Evolutionary conservation across 495 filamentous ascomycete species (phyloP), one percentile per base, ranked within the genome.

Genomic region (Penicillium herquei): DNA sequence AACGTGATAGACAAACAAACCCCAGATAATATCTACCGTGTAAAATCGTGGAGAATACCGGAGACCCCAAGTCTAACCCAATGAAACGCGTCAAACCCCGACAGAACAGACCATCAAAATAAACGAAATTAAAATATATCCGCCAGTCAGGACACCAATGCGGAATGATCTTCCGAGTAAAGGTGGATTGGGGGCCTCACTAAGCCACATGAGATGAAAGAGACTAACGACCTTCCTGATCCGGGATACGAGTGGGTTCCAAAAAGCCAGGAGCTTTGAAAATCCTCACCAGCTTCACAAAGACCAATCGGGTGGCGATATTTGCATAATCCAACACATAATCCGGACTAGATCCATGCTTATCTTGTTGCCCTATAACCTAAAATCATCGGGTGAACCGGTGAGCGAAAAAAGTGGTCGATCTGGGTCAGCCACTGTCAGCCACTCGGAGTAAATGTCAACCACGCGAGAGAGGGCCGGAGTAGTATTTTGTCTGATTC

Each of bases 381-480:
- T 54, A 47, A 61, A 53, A 32, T 52, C 44, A 2, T 49, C 42
- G 42, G 49, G 32, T 35, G 44, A 51, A 31, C 50, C 54, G 58
- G 58, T 57, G 58, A 61, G 41, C 32, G 39, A 39, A 49, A 46
- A 44, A 17, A 17, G 16, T 26, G 4, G 43, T 6, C 12, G 26
- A 46, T 46, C 34, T 34, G 18, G 41, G 6, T 26, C 54, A 30
- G 32, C 39, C 43, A 31, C 17, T 6, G 21, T 26, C 21, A 26
- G 21, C 21, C 21, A 26, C 21, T 26, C 34, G 48, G 35, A 43
- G 39, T 43, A 39, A 33, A 35, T 41, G 45, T 30, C 35, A 42
- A 26, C 34, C 17, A 45, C 31, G 42, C 42, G 49, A 46, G 11
- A 21, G 12, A 13, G 2, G 34, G 7, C 34, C 34, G 12, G 21